These are phyloP conservation scores for Aspergillus latus DNA, from an alignment of 2,329 filamentous ascomycete species.

Conservation along the genomic window DNA sequence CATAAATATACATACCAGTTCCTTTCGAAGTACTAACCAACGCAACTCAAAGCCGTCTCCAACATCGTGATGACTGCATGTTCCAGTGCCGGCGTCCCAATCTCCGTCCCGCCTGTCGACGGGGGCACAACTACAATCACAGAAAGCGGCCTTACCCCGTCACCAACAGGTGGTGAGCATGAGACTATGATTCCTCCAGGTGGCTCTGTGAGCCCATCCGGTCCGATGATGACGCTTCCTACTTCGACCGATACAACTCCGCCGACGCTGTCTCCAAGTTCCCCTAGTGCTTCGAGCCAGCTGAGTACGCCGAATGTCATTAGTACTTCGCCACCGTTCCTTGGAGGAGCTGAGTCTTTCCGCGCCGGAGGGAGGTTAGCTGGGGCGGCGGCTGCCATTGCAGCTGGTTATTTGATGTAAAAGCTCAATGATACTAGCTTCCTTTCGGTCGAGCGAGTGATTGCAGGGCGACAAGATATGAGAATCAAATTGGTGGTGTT, in stretches of 20 bases:
- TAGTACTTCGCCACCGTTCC: background rate
- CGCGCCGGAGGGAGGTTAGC: background rate
- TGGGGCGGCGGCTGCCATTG: conserved; percentile 1
- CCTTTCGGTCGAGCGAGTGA: too few species aligned
- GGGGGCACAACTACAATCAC: conserved; percentile 17
- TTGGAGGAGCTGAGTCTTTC: background rate
- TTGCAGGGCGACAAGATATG: too few species aligned
- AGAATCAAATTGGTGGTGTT: too few species aligned
- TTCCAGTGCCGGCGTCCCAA: conserved; percentile 37
- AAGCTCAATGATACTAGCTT: too few species aligned
- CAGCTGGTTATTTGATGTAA: conserved; percentile 1
- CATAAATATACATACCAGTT: background rate
- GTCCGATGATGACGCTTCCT: background rate
- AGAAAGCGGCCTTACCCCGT: conserved; percentile 7
- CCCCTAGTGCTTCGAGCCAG: background rate
- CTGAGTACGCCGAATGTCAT: background rate
- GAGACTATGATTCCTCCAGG: background rate
- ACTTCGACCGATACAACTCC: background rate
- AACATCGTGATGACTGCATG: conserved; percentile 36
- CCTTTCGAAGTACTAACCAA: background rate
- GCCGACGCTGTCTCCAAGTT: background rate
- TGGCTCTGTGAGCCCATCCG: background rate
- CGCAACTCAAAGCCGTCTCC: conserved; percentile 33
- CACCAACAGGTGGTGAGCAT: conserved; percentile 5
- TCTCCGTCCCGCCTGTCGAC: conserved; percentile 35